These are phyloP conservation scores for Sporisorium reilianum DNA, from an alignment of 1,284 basidiomycete genomes.

Conservation along the genomic window DNA sequence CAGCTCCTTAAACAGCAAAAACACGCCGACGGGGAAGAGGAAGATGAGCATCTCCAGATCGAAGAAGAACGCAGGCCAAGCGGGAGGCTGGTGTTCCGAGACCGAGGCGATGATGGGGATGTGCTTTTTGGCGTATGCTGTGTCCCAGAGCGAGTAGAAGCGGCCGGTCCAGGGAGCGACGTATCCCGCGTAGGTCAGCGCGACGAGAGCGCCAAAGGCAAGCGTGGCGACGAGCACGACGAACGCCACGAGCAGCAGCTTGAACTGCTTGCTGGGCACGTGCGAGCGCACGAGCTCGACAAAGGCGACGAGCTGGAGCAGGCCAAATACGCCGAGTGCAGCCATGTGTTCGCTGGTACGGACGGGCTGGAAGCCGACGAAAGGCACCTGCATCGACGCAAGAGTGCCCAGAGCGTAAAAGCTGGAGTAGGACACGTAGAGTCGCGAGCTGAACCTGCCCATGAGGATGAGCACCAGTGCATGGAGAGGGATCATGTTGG, in stretches of 20 bases:
- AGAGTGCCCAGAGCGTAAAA: constrained; percentile 99
- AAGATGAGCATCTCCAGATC: constrained; percentile 97
- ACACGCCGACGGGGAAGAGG: constrained; percentile 95
- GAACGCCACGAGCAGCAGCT: constrained; percentile 75
- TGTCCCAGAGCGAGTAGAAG: constrained; percentile 99
- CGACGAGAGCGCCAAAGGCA: constrained; percentile 70
- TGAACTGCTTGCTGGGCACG: constrained; percentile 93
- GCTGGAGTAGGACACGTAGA: constrained; percentile 95
- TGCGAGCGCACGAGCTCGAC: constrained; percentile 88
- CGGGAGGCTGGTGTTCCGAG: constrained; percentile 99
- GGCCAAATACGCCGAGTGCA: constrained; percentile 93
- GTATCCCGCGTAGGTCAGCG: constrained; percentile 91
- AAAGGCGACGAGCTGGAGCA: constrained; percentile 96
- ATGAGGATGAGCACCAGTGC: constrained; percentile 91
- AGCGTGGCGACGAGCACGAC: constrained; percentile 80
- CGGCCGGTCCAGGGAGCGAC: constrained; percentile 99
- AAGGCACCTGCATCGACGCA: constrained; percentile 98
- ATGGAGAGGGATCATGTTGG: constrained; percentile 99
- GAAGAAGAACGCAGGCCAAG: constrained; percentile 99
- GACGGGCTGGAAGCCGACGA: constrained; percentile 99
- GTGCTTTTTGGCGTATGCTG: constrained; percentile 95
- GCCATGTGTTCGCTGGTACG: constrained; percentile 99
- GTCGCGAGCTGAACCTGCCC: constrained; percentile 92
- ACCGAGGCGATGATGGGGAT: constrained; percentile 99
- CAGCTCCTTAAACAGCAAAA: constrained; percentile 91